A percentile compares a stretch with the other conserved stretches of the same genome.
These are phyloP conservation scores for Torulaspora globosa DNA, from an alignment of 1,139 yeast genomes.

Conservation along the genomic window DNA sequence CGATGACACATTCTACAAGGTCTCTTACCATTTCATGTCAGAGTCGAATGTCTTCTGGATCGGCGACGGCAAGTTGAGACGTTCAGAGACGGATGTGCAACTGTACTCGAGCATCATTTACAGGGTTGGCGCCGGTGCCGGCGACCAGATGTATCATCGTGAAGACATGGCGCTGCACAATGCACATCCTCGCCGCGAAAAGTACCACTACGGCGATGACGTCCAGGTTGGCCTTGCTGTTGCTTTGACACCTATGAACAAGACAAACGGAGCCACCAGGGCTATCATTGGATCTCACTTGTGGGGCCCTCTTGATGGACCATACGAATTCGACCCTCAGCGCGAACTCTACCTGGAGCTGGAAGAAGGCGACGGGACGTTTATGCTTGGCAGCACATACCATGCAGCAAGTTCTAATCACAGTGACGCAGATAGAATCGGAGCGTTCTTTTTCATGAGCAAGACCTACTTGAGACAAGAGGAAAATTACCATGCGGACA, in stretches of 20 bases:
- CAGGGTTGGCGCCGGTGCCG: slow-evolving; percentile 35
- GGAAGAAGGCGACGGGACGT: slow-evolving; percentile 36
- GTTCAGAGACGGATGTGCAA: slow-evolving; percentile 31
- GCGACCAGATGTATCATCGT: slow-evolving; percentile 31
- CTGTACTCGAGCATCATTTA: slow-evolving; percentile 34
- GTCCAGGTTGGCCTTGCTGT: slow-evolving; percentile 28
- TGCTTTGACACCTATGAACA: slow-evolving; percentile 29
- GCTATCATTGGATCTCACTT: slow-evolving; percentile 33
- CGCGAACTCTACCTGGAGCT: slow-evolving; percentile 33
- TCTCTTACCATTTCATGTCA: slow-evolving; percentile 15
- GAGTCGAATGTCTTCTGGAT: slow-evolving; percentile 28
- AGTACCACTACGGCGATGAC: slow-evolving; percentile 27
- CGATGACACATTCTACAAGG: slow-evolving; percentile 10
- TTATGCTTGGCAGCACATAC: slow-evolving; percentile 35
- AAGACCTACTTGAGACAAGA: slow-evolving; percentile 15
- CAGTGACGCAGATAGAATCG: slow-evolving; percentile 38
- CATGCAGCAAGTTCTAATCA: slow-evolving; percentile 37
- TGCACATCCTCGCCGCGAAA: slow-evolving; percentile 25
- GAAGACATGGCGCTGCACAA: slow-evolving; percentile 35
- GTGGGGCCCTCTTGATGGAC: slow-evolving; percentile 34
- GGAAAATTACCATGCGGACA: slow-evolving; percentile 13
- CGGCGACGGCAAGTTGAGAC: slow-evolving; percentile 26
- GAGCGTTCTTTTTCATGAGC: slow-evolving; percentile 16
- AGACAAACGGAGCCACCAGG: slow-evolving; percentile 34
- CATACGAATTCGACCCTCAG: slow-evolving; percentile 37